Evolutionary conservation across 768 basidiomycete genomes (phyloP).

Genomic region (Candolleomyces aberdarensis): DNA sequence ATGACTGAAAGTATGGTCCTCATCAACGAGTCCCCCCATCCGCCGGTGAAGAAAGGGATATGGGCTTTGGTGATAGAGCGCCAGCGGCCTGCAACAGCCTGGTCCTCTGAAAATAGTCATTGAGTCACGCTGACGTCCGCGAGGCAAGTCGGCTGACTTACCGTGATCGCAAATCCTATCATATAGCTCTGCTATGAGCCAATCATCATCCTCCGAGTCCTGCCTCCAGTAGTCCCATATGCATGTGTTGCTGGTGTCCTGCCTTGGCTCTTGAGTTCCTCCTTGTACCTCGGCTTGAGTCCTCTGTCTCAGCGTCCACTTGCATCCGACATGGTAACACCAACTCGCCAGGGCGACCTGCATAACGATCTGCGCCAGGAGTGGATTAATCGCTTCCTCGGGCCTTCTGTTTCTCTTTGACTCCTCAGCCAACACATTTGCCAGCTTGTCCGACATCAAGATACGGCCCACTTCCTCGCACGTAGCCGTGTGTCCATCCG

Average conservation of each 20-base stretch:
- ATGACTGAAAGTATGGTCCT: not conserved
- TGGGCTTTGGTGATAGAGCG: constrained; percentile 32
- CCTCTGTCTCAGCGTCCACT: not conserved
- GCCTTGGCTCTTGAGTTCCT: not conserved
- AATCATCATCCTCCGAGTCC: constrained; percentile 9
- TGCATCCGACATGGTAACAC: not conserved
- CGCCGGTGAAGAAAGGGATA: constrained; percentile 10
- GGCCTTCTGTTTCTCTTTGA: not conserved
- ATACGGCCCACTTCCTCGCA: constrained; percentile 24
- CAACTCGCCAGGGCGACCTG: not conserved
- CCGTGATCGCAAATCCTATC: constrained; percentile 35
- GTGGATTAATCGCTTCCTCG: not conserved
- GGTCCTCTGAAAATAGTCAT: constrained; percentile 29
- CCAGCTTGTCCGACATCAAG: constrained; percentile 7
- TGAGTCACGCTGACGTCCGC: constrained; percentile 26
- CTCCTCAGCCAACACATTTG: constrained; percentile 2
- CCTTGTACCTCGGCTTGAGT: not conserved
- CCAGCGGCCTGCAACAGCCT: constrained; percentile 41
- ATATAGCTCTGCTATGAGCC: constrained; percentile 24
- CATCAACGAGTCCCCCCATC: not conserved
- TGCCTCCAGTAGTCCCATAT: constrained; percentile 16
- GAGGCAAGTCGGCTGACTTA: constrained; percentile 29
- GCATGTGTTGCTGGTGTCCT: constrained; percentile 5
- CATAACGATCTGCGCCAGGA: constrained; percentile 5
- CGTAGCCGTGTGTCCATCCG: not conserved